Percentiles rank a stretch among this genome's conserved stretches.
Evolutionary conservation across 1,284 basidiomycete genomes (phyloP).

Genomic region (Termitomyces sp.): DNA sequence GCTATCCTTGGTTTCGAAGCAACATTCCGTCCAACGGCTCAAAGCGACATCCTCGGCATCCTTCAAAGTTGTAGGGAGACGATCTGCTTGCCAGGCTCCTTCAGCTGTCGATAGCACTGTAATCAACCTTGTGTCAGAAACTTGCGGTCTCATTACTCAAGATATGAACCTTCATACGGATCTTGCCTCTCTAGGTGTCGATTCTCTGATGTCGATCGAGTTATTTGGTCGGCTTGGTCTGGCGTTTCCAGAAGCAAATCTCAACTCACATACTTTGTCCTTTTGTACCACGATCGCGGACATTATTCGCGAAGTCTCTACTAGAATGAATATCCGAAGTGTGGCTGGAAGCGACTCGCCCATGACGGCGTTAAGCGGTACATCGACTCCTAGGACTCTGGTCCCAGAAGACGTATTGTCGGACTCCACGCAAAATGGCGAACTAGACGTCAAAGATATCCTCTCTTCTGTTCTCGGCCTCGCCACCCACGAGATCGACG

Average conservation of each 20-base stretch:
- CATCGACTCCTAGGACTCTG: slow-evolving; percentile 35
- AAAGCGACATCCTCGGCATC: not conserved
- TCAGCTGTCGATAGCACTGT: slow-evolving; percentile 15
- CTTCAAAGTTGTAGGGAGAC: not conserved
- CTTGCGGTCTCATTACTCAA: slow-evolving; percentile 33
- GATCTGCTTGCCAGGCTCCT: not conserved
- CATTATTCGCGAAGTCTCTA: slow-evolving; percentile 26
- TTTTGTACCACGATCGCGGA: slow-evolving; percentile 36
- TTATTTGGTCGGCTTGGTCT: slow-evolving; percentile 35
- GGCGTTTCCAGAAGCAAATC: slow-evolving; percentile 28
- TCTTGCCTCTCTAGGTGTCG: slow-evolving; percentile 45
- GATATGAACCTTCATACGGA: slow-evolving; percentile 31
- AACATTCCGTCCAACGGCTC: not conserved
- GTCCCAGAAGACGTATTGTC: slow-evolving; percentile 26
- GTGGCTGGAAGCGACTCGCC: slow-evolving; percentile 9
- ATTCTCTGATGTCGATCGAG: slow-evolving; percentile 56
- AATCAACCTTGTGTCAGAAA: slow-evolving; percentile 35
- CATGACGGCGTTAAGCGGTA: slow-evolving; percentile 19
- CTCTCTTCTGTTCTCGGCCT: slow-evolving; percentile 49
- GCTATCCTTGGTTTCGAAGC: slow-evolving; percentile 34
- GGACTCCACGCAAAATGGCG: slow-evolving; percentile 19
- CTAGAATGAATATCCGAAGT: slow-evolving; percentile 4
- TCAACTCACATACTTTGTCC: slow-evolving; percentile 32
- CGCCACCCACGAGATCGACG: slow-evolving; percentile 32
- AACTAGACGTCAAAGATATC: slow-evolving; percentile 35